A percentile compares a stretch with the other conserved stretches of the same genome.
Evolutionary conservation across 2,329 filamentous ascomycete species (phyloP).

Genomic region (Botrytis cinerea): DNA sequence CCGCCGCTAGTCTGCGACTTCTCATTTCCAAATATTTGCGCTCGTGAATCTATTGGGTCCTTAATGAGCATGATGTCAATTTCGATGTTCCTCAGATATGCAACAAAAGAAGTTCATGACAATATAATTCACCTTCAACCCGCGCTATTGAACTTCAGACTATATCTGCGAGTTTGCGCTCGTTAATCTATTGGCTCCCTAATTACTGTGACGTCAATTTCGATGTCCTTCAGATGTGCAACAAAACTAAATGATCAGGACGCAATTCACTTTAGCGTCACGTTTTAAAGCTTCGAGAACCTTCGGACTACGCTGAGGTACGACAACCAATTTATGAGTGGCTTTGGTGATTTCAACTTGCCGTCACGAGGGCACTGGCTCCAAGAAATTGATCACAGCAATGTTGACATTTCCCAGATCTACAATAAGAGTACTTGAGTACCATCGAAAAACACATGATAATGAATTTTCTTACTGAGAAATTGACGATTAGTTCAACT

Average conservation of each 20-base stretch:
- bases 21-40: not conserved
- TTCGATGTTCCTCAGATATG: conserved; percentile 1
- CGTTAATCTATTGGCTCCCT: not conserved
- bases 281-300: not conserved
- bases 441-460: not conserved
- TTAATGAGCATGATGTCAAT: not conserved
- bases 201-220: not conserved
- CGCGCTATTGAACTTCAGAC: not conserved
- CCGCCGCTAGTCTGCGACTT: not conserved
- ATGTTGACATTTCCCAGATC: not conserved
- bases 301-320: not conserved
- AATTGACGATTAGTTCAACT: not conserved
- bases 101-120: not conserved
- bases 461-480: fast-evolving
- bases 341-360: not conserved
- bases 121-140: not conserved
- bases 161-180: not conserved
- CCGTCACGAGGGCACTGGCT: not conserved
- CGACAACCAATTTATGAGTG: not conserved
- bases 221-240: not conserved
- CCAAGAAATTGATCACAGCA: not conserved
- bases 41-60: not conserved
- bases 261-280: not conserved
- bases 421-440: not conserved
- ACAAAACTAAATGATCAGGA: not conserved